Conservation (phyloP, 2,329 filamentous ascomycete genomes). For the Lasiodiplodia hormozganensis region DNA sequence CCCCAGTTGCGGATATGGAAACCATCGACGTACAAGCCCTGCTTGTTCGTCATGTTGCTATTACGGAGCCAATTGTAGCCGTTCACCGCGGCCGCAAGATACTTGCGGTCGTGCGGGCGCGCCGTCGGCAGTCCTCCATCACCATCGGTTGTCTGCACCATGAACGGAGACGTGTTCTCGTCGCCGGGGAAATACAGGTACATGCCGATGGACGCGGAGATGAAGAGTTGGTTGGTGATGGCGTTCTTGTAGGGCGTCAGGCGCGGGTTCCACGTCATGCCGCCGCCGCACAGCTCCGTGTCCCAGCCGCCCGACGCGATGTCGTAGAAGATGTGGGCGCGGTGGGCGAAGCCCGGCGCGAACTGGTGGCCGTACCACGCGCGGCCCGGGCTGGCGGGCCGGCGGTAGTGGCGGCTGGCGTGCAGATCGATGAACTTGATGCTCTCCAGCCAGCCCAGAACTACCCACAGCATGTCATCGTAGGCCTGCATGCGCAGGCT, state of each 20-base stretch:
- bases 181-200: constrained; percentile 89
- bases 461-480: constrained; percentile 96
- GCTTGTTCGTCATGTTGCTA: constrained; percentile 79
- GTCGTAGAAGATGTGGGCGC: constrained; percentile 85
- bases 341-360: constrained; percentile 77
- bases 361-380: constrained; percentile 81
- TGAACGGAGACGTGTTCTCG: constrained; percentile 73
- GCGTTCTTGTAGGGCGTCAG: constrained; percentile 91
- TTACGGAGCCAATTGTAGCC: constrained; percentile 81
- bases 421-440: constrained; percentile 79
- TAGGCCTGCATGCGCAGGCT: constrained; percentile 79
- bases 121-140: constrained; percentile 35
- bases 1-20: constrained; percentile 78
- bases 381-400: constrained; percentile 28
- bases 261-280: constrained; percentile 89
- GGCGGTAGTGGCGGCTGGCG: constrained; percentile 65
- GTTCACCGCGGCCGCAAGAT: constrained; percentile 75
- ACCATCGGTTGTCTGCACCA: constrained; percentile 35
- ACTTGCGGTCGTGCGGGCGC: constrained; percentile 64
- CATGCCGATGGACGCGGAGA: constrained; percentile 85
- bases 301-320: constrained; percentile 83
- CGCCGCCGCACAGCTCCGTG: constrained; percentile 78
- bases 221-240: constrained; percentile 91
- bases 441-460: constrained; percentile 86
- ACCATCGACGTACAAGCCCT: constrained; percentile 83